A percentile compares a stretch with the other conserved stretches of the same genome.
Conservation (phyloP, 805 yeast genomes). For the Grigorovia yakushimaensis region DNA sequence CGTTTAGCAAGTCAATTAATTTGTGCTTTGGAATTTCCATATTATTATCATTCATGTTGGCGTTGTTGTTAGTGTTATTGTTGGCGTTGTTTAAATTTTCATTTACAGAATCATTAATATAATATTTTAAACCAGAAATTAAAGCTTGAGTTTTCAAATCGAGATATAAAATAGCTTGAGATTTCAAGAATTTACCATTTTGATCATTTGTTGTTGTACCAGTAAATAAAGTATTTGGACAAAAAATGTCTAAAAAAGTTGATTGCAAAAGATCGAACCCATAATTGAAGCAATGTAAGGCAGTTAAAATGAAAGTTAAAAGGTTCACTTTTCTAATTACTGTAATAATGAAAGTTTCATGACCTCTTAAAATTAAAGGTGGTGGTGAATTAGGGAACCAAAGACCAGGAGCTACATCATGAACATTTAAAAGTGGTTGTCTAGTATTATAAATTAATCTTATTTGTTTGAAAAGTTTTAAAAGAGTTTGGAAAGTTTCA, state of each 20-base stretch:
- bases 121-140: slow-evolving; percentile 66
- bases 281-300: slow-evolving; percentile 72
- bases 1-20: slow-evolving; percentile 51
- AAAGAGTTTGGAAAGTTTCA: slow-evolving; percentile 50
- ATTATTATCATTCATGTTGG: too few relatives aligned
- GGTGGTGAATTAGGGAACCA: slow-evolving; percentile 57
- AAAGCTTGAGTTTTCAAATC: slow-evolving; percentile 94
- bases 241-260: slow-evolving; percentile 76
- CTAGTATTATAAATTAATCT: slow-evolving; percentile 57
- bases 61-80: background rate
- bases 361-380: slow-evolving; percentile 46
- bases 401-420: slow-evolving; percentile 60
- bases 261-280: slow-evolving; percentile 84
- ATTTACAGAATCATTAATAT: background rate
- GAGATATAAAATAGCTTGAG: slow-evolving; percentile 68
- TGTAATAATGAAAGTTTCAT: slow-evolving; percentile 36
- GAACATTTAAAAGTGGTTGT: slow-evolving; percentile 63
- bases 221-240: slow-evolving; percentile 44
- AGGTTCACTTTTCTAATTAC: slow-evolving; percentile 77
- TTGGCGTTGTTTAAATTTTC: background rate
- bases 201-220: slow-evolving; percentile 14
- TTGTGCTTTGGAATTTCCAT: slow-evolving; percentile 8
- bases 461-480: slow-evolving; percentile 70
- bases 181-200: slow-evolving; percentile 54
- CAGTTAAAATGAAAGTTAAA: slow-evolving; percentile 80